These are phyloP conservation scores for Dioscorea cayenensis DNA, from an alignment of 116 monocot genomes.

Conservation along the genomic window DNA sequence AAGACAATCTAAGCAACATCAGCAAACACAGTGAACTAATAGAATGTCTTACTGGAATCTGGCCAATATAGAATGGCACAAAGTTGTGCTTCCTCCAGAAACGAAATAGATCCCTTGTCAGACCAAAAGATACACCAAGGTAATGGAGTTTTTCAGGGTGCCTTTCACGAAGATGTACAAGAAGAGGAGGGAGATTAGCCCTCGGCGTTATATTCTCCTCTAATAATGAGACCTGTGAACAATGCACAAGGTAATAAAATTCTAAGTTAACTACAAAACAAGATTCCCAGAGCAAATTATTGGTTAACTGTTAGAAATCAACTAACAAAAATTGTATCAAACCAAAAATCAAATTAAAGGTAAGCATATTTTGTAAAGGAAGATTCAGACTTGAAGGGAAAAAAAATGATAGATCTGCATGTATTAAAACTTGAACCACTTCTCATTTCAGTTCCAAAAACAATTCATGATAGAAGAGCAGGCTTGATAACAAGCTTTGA, in stretches of 20 bases:
- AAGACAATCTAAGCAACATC: neutral
- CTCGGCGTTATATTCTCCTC: constrained; percentile 84
- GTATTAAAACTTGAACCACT: neutral
- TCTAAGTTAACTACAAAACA: too few relatives aligned
- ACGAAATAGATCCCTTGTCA: constrained; percentile 74
- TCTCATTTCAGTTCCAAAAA: neutral
- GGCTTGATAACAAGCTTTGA: neutral
- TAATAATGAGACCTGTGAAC: constrained; percentile 65
- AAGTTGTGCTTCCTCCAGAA: constrained; percentile 89
- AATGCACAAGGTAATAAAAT: neutral
- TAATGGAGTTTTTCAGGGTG: constrained; percentile 86
- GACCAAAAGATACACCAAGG: constrained; percentile 90
- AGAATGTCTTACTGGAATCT: constrained; percentile 59
- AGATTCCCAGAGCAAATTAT: too few relatives aligned
- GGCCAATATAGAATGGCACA: constrained; percentile 87
- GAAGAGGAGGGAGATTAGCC: constrained; percentile 88
- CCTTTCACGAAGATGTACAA: constrained; percentile 75
- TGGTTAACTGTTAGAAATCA: neutral
- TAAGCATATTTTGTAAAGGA: neutral
- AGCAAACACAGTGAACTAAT: neutral
- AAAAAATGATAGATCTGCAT: neutral
- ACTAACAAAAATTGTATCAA: neutral
- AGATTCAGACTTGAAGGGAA: neutral
- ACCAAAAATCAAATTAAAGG: neutral
- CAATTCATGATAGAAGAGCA: neutral